Percentiles rank a stretch among this genome's conserved stretches.
Conservation (phyloP, 768 basidiomycete species). For the Lactifluus echinatus region DNA sequence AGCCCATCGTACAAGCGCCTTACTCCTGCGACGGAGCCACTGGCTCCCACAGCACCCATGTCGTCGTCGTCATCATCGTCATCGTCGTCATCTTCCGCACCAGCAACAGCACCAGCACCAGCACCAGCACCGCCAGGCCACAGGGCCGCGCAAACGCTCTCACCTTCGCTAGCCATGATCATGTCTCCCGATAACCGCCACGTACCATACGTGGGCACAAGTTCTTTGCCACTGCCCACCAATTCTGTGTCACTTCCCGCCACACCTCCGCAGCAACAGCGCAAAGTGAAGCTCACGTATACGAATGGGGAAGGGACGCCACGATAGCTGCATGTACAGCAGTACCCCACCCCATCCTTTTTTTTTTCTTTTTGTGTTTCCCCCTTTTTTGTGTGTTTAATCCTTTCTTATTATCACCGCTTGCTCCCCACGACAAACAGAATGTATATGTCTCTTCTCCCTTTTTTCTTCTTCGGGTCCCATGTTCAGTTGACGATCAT, state of each 20-base stretch:
- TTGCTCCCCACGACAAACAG: background rate
- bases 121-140: conserved; percentile 25
- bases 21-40: conserved; percentile 21
- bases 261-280: conserved; percentile 20
- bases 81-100: background rate
- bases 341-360: too few relatives aligned
- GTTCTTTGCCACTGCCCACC: conserved; percentile 5
- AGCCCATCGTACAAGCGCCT: conserved; percentile 16
- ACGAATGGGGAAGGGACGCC: conserved; percentile 15
- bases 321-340: background rate
- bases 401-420: too few relatives aligned
- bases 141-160: conserved; percentile 37
- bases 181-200: conserved; percentile 38
- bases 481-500: background rate
- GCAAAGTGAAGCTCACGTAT: conserved; percentile 19
- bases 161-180: conserved; percentile 56
- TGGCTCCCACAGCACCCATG: background rate
- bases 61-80: background rate
- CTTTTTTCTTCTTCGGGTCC: background rate
- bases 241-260: conserved; percentile 7
- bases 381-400: background rate
- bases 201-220: conserved; percentile 21
- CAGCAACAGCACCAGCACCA: background rate
- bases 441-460: background rate
- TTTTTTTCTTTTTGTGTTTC: background rate